These are phyloP conservation scores for Colletotrichum neosansevieriae DNA, from an alignment of 2,329 filamentous ascomycete genomes.

Conservation along the genomic window DNA sequence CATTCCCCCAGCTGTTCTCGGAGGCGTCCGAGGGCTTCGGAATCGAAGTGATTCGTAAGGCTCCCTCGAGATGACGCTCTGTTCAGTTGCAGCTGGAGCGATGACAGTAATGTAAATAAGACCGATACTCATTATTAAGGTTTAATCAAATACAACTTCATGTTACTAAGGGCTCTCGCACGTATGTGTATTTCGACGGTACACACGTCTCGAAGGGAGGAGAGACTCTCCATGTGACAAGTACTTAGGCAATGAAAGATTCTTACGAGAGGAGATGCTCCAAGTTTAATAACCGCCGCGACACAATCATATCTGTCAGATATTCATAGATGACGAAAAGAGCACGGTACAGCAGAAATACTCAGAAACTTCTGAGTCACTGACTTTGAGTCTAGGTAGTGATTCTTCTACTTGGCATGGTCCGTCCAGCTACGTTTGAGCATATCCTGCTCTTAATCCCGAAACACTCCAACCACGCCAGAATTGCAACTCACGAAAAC, in stretches of 20 bases:
- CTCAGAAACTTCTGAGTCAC: no score
- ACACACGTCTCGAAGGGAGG: no score
- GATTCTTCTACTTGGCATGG: not conserved
- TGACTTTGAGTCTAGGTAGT: not conserved
- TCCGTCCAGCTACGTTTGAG: constrained; percentile 3
- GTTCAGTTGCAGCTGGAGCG: not conserved
- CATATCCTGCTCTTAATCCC: not conserved
- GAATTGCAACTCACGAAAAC: constrained; percentile 6
- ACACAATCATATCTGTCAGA: no score
- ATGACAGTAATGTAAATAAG: not conserved
- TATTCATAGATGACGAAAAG: no score
- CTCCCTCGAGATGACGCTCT: not conserved
- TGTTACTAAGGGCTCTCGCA: not conserved
- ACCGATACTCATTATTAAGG: not conserved
- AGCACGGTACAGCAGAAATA: no score
- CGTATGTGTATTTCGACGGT: no score
- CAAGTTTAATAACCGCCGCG: no score
- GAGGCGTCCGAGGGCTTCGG: not conserved
- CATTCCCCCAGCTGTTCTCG: not conserved
- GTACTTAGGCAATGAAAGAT: no score
- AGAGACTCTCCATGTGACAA: no score
- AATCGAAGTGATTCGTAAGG: not conserved
- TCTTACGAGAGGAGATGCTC: no score
- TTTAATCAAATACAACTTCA: not conserved
- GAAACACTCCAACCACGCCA: not conserved